Evolutionary conservation across 2,329 filamentous ascomycete genomes (phyloP), one percentile per base, ranked within the genome.

Genomic region (Phaeomoniella chlamydospora): DNA sequence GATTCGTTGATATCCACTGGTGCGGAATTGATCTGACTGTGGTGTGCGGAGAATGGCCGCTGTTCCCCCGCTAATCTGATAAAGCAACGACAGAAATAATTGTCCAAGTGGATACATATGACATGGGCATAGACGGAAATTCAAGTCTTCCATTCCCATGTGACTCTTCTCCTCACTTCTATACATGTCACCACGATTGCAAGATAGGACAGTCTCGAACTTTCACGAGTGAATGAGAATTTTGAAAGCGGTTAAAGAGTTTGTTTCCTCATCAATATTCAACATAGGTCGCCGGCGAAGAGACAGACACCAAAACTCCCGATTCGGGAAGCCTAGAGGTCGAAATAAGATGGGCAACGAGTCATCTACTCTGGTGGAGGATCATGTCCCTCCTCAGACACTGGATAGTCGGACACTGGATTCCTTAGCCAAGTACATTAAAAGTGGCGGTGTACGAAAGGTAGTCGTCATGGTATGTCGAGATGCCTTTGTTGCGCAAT

Each of bases 341-440:
- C 36, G 35, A 9, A 45, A 45, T 55, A 83, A 63, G 38, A 94
- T 94, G 88, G 87, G 87, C 40, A 85, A 94, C 56, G 84, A 93
- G 53, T 68, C 77, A 45, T 92, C 83, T 15, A 67, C 62, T 18
- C 62, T 71, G 37, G 57, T 87, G 43, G 72, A 78, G 50, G 74
- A 80, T 43, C 68, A 69, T 43, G 73, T 72, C 15, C 62, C 63
- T 26, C 74, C 88, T 1, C 52, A 65, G 36, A 82, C 75, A 0
- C 68, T 96, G 11, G 61, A 69, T 30, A 72, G 70, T 18, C 75
- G 86, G 38, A 80, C 70, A 17, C 57, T 96, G 11, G 66, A 78
- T 13, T 80, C 74, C 3, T 65, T 96, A 29, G 87, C 85, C n/a
- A 70, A 80, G 17, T 79, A 82, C 49, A 87, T 98, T 56, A 75